Base-by-base conservation (phyloP, 257 asterid species). In the Catharanthus roseus region DNA sequence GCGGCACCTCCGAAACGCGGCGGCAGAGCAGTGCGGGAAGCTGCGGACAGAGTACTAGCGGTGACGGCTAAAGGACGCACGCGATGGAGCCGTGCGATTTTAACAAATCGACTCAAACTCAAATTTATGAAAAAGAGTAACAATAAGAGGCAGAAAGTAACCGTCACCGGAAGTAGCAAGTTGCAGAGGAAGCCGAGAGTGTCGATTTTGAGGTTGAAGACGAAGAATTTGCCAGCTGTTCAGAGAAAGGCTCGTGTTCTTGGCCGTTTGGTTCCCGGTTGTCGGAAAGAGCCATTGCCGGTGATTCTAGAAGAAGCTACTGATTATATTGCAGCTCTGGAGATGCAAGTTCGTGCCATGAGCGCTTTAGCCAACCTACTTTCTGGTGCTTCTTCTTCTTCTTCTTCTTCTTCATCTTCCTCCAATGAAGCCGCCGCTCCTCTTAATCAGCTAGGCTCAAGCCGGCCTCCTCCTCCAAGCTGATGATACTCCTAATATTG, bases 311-410 rank as follows among this genome's bases (percentile, higher is more conserved):
- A 93, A 72, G 99, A 93, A 77, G 92, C 95, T 1, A 77, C 85
- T 2, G 99, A 93, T 85, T 93, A 91, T 44, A 93, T 93, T 6
- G 89, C 99, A 10, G 99, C 99, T 31, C 96, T 93, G 13, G 84
- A 93, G 86, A 91, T 93, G 99, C 99, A 91, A 89, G 91, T 92
- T 16, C 86, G 95, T 76, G 97, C 97, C 78, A 93, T 93, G 98
- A 87, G 86, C 76, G 87, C 93, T 53, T 74, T 93, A 71, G 90
- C 97, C 74, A 88, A 88, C 63, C 79, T 87, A 23, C 97, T 93
- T 47, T 82, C 96, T n/a, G 91, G 84, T 38, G 74, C 87, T 26
- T 70, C 83, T 19, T 71, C 86, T 21, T 61, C 77, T 62, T 55
- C 85, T 51, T 70, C 73, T 1, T 33, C 67, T 0, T 21, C 73